These are phyloP conservation scores for Blastocystis sp. DNA, from an alignment of 352 stramenopile genomes.

Conservation along the genomic window DNA sequence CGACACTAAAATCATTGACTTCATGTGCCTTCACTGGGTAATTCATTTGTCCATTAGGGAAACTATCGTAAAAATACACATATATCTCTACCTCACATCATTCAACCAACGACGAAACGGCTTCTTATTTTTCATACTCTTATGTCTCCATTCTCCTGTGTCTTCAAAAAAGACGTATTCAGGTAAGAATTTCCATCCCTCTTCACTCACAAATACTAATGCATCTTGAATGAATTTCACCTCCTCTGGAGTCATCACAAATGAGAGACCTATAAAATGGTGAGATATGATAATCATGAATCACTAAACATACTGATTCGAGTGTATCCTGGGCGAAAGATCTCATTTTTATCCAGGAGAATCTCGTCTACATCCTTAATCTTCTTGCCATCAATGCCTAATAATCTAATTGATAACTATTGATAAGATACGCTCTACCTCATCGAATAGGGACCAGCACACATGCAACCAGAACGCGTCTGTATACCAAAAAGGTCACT, in stretches of 20 bases:
- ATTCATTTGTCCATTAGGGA: not conserved
- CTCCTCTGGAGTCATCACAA: constrained; percentile 75
- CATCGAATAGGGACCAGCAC: constrained; percentile 86
- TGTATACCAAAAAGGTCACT: constrained; percentile 96
- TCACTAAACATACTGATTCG: constrained; percentile 80
- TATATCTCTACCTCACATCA: not conserved
- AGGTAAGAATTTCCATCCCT: constrained; percentile 87
- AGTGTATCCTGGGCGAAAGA: constrained; percentile 88
- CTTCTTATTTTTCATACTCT: constrained; percentile 75
- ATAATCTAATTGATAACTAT: constrained; percentile 74
- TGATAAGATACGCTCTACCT: not conserved
- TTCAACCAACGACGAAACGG: constrained; percentile 73
- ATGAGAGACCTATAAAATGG: constrained; percentile 51
- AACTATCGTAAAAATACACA: not conserved
- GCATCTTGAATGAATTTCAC: constrained; percentile 88
- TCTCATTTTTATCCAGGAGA: constrained; percentile 83
- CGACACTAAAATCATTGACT: not conserved
- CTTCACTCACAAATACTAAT: constrained; percentile 84
- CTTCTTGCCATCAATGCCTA: constrained; percentile 80
- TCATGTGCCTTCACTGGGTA: constrained; percentile 36
- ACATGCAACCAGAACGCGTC: constrained; percentile 85
- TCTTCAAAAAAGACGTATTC: constrained; percentile 89
- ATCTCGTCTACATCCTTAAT: constrained; percentile 77
- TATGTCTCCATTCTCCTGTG: constrained; percentile 87
- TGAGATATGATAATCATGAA: constrained; percentile 76